Base-by-base conservation (phyloP, 345 rosid genomes). In the Euphorbia tirucalli region DNA sequence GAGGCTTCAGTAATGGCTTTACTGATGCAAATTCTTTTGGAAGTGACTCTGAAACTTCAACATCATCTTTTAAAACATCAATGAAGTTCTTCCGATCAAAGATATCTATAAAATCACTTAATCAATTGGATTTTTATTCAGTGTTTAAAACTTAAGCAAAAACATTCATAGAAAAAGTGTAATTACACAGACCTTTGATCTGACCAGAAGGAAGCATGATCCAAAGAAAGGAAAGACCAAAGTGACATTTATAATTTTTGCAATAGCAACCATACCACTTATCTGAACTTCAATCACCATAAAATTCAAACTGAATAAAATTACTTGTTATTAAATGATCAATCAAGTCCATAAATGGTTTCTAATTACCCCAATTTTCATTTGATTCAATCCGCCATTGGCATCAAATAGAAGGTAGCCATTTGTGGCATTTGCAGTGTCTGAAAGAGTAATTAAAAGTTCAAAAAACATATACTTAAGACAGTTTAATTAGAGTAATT, bases 351-450 rank as follows among this genome's bases (percentile, higher is more conserved):
- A n/a, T n/a, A n/a, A n/a, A 28, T 18, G 18, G 28, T 4, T 39
- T 43, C 67, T n/a, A n/a, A n/a, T 76, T 78, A 89, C 97, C 75
- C 97, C 96, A 50, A 75, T 85, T 83, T 86, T 92, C 97, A 92
- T 92, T 69, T 92, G 97, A 80, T 92, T 92, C 80, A 92, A 66
- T 71, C 97, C 97, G 25, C 97, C 97, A 31, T 92, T 92, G 19
- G 97, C 84, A 74, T 87, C 87, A 44, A 87, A 92, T 57, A 84
- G 70, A 76, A 92, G 58, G 68, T 87, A 87, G 11, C 96, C 93
- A 73, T 87, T 84, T 9, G 87, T 80, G 11, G 66, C 30, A 7
- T 54, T 35, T 11, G 24, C 22, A 1, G 19, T 55, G 24, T 65
- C 79, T 78, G 19, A 25, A 44, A 22, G n/a, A 22, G n/a, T n/a